These are phyloP conservation scores for Diplosphaera chodatii DNA, from an alignment of 139 green algal genomes.

Conservation along the genomic window DNA sequence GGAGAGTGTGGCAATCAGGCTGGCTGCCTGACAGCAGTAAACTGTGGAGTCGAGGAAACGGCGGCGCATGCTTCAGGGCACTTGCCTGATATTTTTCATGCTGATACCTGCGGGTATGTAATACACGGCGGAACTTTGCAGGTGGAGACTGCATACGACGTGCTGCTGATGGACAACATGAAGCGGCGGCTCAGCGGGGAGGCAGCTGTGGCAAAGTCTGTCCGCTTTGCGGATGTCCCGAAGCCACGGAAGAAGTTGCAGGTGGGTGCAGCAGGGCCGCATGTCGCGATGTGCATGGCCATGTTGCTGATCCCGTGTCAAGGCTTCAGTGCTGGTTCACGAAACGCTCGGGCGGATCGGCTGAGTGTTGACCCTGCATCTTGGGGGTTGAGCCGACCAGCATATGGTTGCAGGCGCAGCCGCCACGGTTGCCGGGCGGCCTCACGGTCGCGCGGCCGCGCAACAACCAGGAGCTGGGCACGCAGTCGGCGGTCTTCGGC, in stretches of 20 bases:
- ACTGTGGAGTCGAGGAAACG: too few species aligned
- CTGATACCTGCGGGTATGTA: too few species aligned
- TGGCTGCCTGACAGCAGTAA: too few species aligned
- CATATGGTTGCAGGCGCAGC: background rate
- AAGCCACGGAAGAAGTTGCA: background rate
- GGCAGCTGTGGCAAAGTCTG: slow-evolving; percentile 16
- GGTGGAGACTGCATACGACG: slow-evolving; percentile 66
- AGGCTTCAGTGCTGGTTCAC: too few species aligned
- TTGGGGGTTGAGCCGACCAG: background rate
- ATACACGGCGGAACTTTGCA: too few species aligned
- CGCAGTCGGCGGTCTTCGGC: slow-evolving; percentile 31
- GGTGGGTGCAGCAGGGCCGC: slow-evolving; percentile 5
- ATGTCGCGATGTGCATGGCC: too few species aligned
- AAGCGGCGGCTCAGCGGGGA: slow-evolving; percentile 54
- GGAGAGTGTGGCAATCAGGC: too few species aligned
- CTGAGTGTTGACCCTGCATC: too few species aligned
- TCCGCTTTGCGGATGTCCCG: slow-evolving; percentile 46
- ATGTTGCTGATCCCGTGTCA: too few species aligned
- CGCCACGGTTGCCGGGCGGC: background rate
- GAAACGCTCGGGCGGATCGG: too few species aligned
- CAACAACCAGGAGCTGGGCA: background rate
- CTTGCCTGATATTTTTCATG: too few species aligned
- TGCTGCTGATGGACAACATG: slow-evolving; percentile 73
- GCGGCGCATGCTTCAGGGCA: too few species aligned
- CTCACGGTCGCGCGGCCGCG: background rate